These are phyloP conservation scores for Colletotrichum endophyticum DNA, from an alignment of 2,329 filamentous ascomycete genomes.

Conservation along the genomic window DNA sequence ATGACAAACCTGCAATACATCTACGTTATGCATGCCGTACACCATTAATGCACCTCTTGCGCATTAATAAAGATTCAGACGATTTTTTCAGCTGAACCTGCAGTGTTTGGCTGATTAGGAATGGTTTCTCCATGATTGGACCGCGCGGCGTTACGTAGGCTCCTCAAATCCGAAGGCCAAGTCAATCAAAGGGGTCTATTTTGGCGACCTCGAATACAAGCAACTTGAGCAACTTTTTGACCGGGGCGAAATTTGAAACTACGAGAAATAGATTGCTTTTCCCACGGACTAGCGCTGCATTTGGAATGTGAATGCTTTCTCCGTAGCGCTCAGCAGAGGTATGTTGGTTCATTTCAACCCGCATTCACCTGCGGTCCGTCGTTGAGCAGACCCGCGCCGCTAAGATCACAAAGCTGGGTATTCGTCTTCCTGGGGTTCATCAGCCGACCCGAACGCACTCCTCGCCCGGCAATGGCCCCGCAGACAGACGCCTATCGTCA, in stretches of 20 bases:
- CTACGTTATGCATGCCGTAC: not conserved
- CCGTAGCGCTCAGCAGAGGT: not conserved
- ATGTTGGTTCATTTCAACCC: not conserved
- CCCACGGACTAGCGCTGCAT: not conserved
- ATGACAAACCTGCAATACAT: not conserved
- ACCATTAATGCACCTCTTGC: not conserved
- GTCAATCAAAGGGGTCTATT: not conserved
- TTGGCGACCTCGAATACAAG: not conserved
- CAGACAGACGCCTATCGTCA: not conserved
- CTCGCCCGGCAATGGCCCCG: not conserved
- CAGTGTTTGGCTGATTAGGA: not conserved
- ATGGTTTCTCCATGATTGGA: not conserved
- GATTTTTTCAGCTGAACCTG: accelerated
- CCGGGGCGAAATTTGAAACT: not conserved
- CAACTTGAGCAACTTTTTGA: not conserved
- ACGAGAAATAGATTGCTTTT: not conserved
- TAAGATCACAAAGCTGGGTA: not conserved
- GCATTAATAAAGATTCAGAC: not conserved
- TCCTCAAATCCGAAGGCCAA: not conserved
- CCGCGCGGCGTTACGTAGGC: not conserved
- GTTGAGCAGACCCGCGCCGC: not conserved
- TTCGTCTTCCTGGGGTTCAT: not conserved
- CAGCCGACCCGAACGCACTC: not conserved
- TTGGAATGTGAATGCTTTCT: not conserved
- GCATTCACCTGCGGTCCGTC: not conserved